Conservation (phyloP, 108 stramenopile genomes). For the Nannochloropsis salina region DNA sequence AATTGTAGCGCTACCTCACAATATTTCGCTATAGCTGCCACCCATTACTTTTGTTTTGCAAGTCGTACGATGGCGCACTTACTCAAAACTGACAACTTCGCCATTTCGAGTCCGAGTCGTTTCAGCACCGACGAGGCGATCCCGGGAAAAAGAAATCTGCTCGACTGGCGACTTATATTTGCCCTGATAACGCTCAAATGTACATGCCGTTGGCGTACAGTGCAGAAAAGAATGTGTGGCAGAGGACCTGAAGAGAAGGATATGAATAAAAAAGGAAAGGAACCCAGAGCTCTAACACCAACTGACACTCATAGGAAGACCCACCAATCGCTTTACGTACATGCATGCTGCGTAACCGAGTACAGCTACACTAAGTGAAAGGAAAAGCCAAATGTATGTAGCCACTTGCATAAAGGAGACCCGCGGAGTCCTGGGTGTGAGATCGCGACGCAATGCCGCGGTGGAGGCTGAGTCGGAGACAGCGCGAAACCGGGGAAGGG, state of each 20-base stretch:
- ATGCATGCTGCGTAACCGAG: not conserved
- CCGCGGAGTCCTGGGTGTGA: not conserved
- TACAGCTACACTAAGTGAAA: not conserved
- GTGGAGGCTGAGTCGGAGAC: not conserved
- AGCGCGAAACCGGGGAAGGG: not conserved
- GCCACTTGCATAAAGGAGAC: conserved; percentile 3
- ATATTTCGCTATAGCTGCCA: not conserved
- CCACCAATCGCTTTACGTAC: not conserved
- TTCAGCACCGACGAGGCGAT: not conserved
- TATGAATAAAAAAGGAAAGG: not conserved
- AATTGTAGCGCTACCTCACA: too few relatives aligned
- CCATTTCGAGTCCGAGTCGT: not conserved
- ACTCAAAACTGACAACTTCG: not conserved
- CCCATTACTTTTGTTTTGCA: not conserved
- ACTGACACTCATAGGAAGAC: not conserved
- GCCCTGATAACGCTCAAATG: conserved; percentile 15
- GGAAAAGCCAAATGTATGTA: not conserved
- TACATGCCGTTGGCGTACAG: not conserved
- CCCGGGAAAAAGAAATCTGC: not conserved
- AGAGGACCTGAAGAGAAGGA: not conserved
- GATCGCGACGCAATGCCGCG: not conserved
- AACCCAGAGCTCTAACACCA: too few relatives aligned
- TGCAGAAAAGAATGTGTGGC: not conserved
- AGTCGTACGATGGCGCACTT: not conserved
- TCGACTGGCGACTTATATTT: not conserved